Evolutionary conservation across 495 filamentous ascomycete species (phyloP), one percentile per base, ranked within the genome.

Genomic region (Neurospora sp.): DNA sequence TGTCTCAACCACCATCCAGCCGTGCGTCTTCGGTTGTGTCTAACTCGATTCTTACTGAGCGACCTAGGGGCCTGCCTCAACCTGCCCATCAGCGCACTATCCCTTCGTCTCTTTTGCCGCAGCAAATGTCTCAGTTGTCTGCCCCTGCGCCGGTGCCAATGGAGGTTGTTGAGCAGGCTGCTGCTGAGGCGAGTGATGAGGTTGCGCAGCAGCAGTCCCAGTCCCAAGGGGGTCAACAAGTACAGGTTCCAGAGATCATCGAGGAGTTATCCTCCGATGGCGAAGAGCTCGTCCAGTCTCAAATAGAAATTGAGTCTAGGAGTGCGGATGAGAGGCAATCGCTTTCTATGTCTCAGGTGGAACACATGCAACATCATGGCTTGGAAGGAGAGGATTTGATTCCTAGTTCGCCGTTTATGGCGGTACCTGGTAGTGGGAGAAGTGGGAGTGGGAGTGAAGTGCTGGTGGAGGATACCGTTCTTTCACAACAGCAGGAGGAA

Each of bases 401-500:
- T 65, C 53, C 53, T 35, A 65, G 53, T 35, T 65, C 53, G 27
- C 53, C 53, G 14, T 65, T 65, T 35, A 65, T 65, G 53, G 22
- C 22, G 1, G 14, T 65, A 2, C 27, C 14, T 3, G 27, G 1
- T 61, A 16, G 42, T 45, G 18, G 18, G 18, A 44, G 18, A 9
- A 47, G 20, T 22, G 45, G 45, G 8, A 44, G 18, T 35, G 31
- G 31, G 20, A 53, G 45, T 3, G 53, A 65, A 6, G 27, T 65
- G 5, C 1, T 65, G 53, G 53, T 61, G 53, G 27, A 65, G 27
- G 53, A 65, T 37, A 35, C 27, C 2, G 53, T 65, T 31, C 27
- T 65, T 37, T 18, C 53, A 3, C 71, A 71, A 22, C 61, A 76
- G 38, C 71, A 74, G n/a, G 65, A 72, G 9, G 39, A 76, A 8